Evolutionary conservation across 495 filamentous ascomycete genomes (phyloP).

Genomic region (Penicillium pulvis): DNA sequence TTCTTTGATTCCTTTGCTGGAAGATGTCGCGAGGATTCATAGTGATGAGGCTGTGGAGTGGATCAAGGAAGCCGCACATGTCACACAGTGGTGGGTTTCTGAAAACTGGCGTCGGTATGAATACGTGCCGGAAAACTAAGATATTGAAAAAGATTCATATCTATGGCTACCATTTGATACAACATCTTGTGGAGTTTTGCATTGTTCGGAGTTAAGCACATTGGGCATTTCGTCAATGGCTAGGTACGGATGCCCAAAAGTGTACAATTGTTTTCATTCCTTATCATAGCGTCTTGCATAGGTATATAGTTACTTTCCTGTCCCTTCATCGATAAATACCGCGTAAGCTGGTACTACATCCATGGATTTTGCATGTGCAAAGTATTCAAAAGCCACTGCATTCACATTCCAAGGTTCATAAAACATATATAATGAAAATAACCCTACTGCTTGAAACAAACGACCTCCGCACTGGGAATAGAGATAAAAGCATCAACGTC

Average conservation of each 20-base stretch:
- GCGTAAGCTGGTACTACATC: too few relatives aligned
- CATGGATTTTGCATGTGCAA: too few relatives aligned
- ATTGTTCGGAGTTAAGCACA: background rate
- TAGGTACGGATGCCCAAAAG: too few relatives aligned
- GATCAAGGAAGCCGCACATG: conserved; percentile 40
- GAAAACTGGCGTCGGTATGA: conserved; percentile 40
- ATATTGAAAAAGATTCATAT: background rate
- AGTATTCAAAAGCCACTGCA: too few relatives aligned
- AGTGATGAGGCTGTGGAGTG: conserved; percentile 39
- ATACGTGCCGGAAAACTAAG: conserved; percentile 20
- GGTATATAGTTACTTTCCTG: too few relatives aligned
- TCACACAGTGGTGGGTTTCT: conserved; percentile 39
- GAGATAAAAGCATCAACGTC: conserved; percentile 51
- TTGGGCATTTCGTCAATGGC: background rate
- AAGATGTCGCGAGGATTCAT: conserved; percentile 25
- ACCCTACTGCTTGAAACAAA: conserved; percentile 40
- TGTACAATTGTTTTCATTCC: background rate
- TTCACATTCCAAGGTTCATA: background rate
- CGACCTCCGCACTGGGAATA: conserved; percentile 49
- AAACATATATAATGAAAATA: background rate
- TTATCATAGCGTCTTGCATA: too few relatives aligned
- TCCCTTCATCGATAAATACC: too few relatives aligned
- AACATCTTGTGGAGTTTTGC: background rate
- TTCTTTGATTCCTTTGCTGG: conserved; percentile 23
- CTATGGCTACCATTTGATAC: background rate